Evolutionary conservation across 169 alveolate species (phyloP).

Genomic region (Cryptosporidium muris): DNA sequence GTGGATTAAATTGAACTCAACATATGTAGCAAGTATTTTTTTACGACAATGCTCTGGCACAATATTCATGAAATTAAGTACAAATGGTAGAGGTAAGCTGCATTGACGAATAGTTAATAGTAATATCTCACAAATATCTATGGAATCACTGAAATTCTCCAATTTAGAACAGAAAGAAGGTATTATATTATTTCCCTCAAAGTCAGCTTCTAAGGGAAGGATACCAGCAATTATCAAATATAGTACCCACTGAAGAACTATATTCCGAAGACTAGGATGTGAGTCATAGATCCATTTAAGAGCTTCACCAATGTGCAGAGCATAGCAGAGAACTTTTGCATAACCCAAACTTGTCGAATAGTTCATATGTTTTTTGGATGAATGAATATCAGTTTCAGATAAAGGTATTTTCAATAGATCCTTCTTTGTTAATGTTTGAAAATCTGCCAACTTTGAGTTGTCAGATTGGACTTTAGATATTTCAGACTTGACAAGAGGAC

Average conservation of each 20-base stretch:
- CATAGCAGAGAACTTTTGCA: conserved; percentile 55
- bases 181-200: background rate
- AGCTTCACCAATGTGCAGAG: conserved; percentile 62
- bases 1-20: conserved; percentile 48
- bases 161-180: conserved; percentile 15
- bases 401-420: no score
- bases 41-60: conserved; percentile 25
- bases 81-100: conserved; percentile 43
- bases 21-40: conserved; percentile 27
- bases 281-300: conserved; percentile 33
- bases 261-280: conserved; percentile 25
- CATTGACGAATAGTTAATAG: conserved; percentile 9
- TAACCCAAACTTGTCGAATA: conserved; percentile 18
- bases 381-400: no score
- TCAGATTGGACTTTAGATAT: no score
- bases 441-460: no score
- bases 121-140: conserved; percentile 23
- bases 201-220: conserved; percentile 12
- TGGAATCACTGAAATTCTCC: conserved; percentile 10
- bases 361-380: background rate
- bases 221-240: conserved; percentile 50
- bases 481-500: no score
- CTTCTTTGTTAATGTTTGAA: no score
- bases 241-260: conserved; percentile 52
- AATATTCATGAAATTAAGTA: conserved; percentile 29